Conservation (phyloP, 2,329 filamentous ascomycete genomes). For the Dactylellina drechsleri region DNA sequence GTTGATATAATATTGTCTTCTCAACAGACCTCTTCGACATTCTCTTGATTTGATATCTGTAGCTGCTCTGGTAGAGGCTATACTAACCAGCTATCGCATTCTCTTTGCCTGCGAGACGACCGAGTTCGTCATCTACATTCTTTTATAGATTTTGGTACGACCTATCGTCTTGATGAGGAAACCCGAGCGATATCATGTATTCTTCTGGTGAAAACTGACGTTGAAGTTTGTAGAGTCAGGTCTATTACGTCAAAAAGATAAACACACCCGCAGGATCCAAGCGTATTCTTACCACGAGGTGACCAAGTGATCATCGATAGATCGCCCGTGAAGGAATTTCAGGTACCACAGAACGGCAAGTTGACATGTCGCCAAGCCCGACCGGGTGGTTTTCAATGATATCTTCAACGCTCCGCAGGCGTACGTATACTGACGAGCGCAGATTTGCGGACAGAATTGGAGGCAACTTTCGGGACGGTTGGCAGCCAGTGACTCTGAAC, state of each 20-base stretch:
- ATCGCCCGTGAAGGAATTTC: too few species aligned
- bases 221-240: background rate
- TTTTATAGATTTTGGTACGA: slow-evolving; percentile 26
- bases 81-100: slow-evolving; percentile 21
- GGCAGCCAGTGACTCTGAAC: background rate
- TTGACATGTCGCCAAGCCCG: background rate
- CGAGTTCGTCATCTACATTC: slow-evolving; percentile 23
- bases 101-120: slow-evolving; percentile 24
- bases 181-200: slow-evolving; percentile 18
- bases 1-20: background rate
- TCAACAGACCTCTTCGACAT: slow-evolving; percentile 9
- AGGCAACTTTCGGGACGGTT: background rate
- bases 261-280: background rate
- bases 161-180: slow-evolving; percentile 4
- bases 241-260: background rate
- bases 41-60: slow-evolving; percentile 10
- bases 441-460: too few species aligned
- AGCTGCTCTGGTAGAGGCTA: background rate
- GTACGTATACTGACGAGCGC: background rate
- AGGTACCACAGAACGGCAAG: too few species aligned
- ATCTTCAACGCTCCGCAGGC: background rate
- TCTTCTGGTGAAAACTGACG: background rate
- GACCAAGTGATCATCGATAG: background rate
- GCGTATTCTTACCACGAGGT: background rate
- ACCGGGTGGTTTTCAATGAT: background rate